Conservation (phyloP, 148 eudicot species). For the Rhododendron ovatum region DNA sequence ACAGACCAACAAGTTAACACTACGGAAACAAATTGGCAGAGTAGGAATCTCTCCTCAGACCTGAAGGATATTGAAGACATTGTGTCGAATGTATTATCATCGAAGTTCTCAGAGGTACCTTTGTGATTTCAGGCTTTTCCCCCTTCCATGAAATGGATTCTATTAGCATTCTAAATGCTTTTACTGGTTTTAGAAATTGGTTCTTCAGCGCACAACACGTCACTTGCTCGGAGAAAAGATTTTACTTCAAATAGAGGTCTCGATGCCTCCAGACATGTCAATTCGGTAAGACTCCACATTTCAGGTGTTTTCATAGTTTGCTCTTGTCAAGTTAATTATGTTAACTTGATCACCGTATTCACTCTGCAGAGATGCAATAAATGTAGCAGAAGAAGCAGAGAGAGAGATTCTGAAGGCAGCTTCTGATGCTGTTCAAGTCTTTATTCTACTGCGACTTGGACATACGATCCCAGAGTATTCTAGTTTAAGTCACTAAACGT, state of each 20-base stretch:
- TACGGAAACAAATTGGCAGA: constrained; percentile 22
- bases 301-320: neutral
- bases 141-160: neutral
- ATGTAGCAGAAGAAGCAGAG: constrained; percentile 69
- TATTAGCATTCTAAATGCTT: neutral
- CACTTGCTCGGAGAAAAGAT: constrained; percentile 68
- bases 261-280: constrained; percentile 67
- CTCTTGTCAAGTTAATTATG: neutral
- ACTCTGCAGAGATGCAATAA: constrained; percentile 56
- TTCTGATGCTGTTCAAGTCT: constrained; percentile 44
- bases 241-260: constrained; percentile 80
- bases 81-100: constrained; percentile 46
- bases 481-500: neutral
- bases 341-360: neutral
- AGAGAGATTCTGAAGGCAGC: constrained; percentile 41
- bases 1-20: constrained; percentile 20
- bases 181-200: constrained; percentile 48
- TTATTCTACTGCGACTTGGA: constrained; percentile 53
- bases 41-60: constrained; percentile 21
- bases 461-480: neutral
- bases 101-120: constrained; percentile 63
- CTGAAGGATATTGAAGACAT: constrained; percentile 52
- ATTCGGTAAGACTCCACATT: constrained; percentile 42
- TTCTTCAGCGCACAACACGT: constrained; percentile 57
- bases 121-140: neutral